Percentiles rank a stretch among this genome's conserved stretches.
Evolutionary conservation across 495 filamentous ascomycete genomes (phyloP).

Genomic region (Paragyromitra xinjiangensis): DNA sequence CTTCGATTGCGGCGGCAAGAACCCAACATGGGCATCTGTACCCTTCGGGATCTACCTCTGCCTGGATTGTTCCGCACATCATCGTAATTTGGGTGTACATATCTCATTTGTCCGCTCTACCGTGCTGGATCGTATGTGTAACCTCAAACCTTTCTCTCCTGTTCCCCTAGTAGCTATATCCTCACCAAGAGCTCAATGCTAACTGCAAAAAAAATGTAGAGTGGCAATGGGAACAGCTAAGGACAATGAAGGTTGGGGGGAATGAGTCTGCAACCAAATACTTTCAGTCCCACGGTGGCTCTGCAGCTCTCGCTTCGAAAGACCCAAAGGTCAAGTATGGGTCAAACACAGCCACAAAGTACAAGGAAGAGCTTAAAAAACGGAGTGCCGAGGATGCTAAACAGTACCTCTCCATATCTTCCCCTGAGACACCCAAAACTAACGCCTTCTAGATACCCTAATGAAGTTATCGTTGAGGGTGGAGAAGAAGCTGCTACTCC

Average conservation of each 20-base stretch:
- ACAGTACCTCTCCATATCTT: constrained; percentile 66
- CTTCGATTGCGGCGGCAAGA: constrained; percentile 96
- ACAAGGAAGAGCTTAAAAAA: constrained; percentile 92
- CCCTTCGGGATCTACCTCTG: constrained; percentile 98
- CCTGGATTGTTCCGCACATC: constrained; percentile 92
- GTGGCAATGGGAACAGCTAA: constrained; percentile 99
- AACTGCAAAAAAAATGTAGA: constrained; percentile 65
- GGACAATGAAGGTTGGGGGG: constrained; percentile 97
- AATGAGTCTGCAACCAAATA: constrained; percentile 98
- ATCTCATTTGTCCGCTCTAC: constrained; percentile 99
- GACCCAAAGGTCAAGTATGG: constrained; percentile 95
- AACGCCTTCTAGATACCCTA: constrained; percentile 72
- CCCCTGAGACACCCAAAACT: constrained; percentile 24
- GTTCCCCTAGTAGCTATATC: background rate
- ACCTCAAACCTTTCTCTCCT: background rate
- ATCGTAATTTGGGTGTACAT: constrained; percentile 90
- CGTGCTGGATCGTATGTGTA: constrained; percentile 89
- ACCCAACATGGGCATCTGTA: constrained; percentile 97
- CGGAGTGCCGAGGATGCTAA: constrained; percentile 80
- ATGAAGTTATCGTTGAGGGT: constrained; percentile 86
- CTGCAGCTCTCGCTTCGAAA: constrained; percentile 91
- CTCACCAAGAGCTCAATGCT: background rate
- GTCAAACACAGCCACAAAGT: constrained; percentile 88
- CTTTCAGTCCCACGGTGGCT: constrained; percentile 94
- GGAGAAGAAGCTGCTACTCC: constrained; percentile 73